These are phyloP conservation scores for Ichthyophonus hoferi DNA, from an alignment of 208 protist species.

Conservation along the genomic window DNA sequence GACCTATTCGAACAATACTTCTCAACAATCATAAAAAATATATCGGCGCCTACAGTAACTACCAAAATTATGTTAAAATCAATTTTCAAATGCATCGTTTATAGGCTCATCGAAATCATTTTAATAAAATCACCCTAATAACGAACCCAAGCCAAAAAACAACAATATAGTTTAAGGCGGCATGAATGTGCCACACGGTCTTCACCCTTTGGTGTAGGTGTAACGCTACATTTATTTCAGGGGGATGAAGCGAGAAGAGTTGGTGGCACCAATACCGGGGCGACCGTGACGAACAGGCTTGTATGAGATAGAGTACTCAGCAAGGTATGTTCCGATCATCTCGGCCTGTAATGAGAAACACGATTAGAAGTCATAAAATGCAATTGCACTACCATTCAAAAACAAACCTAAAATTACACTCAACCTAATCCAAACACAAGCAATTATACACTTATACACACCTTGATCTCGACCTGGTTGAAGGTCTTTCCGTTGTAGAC, in stretches of 20 bases:
- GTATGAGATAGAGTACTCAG: constrained; percentile 99
- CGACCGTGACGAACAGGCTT: constrained; percentile 96
- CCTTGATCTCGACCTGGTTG: constrained; percentile 96
- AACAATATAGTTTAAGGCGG: no score
- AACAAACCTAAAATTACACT: constrained; percentile 5
- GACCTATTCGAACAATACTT: no score
- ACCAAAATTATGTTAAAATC: no score
- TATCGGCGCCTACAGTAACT: no score
- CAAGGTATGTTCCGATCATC: constrained; percentile 99
- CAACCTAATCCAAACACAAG: constrained; percentile 46
- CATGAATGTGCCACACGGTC: no score
- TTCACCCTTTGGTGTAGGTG: background rate
- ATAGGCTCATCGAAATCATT: no score
- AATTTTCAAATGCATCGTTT: no score
- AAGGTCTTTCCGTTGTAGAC: constrained; percentile 99
- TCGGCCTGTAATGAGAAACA: constrained; percentile 85
- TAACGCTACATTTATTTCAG: constrained; percentile 32
- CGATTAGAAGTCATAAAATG: no score
- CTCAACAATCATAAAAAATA: no score
- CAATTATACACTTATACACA: constrained; percentile 22
- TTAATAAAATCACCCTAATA: no score
- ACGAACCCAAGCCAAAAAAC: no score
- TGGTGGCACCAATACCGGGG: constrained; percentile 76
- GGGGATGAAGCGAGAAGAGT: constrained; percentile 50
- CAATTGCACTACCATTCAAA: background rate